Base-by-base conservation (phyloP, 306 rosid genomes). In the barrel medic (Medicago truncatula) region DNA sequence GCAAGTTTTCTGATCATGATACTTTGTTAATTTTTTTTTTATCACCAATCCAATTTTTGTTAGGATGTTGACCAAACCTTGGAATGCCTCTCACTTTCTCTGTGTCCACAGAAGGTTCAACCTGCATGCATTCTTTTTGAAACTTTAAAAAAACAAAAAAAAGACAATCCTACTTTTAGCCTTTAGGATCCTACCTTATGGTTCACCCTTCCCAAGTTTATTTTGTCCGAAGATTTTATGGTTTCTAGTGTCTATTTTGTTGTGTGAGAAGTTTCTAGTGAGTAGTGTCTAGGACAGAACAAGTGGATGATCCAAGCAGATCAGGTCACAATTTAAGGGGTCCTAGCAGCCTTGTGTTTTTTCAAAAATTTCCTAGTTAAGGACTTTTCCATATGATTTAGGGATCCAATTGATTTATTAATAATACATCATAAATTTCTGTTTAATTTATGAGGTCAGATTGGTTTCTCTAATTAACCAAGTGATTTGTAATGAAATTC, bases 61-160 rank as follows among this genome's bases (percentile, higher is more conserved):
- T 54, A 54, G 60, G 57, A 54, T 54, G 60, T 54, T 54, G 60
- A 54, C 60, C 28, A 54, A 17, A 54, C 60, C 12, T 18, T 54
- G 5, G 60, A 54, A 54, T 18, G 25, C 60, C 60, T 17, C 60
- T 54, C 60, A 54, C 28, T 54, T 54, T 50, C 57, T 50, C 18
- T 50, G 21, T 50, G 64, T 23, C 38, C 16, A 58, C 9, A 58
- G 16, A 58, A 23, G 38, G 34, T 57, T 57, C 34, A 57, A 57
- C 62, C 62, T 57, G 62, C 62, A 57, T 4, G 62, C 36, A 57
- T 57, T 57, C 62, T 57, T 57, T 59, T 25, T 59, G 65, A 59
- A 59, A 59, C 65, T 59, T 12, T 25, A 25, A 25, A 58, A 23
- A 58, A 23, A 0, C 7, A 23, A 23, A 23, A 23, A 23, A 59